These are phyloP conservation scores for Termitomyces sp. DNA, from an alignment of 768 basidiomycete genomes.

Conservation along the genomic window DNA sequence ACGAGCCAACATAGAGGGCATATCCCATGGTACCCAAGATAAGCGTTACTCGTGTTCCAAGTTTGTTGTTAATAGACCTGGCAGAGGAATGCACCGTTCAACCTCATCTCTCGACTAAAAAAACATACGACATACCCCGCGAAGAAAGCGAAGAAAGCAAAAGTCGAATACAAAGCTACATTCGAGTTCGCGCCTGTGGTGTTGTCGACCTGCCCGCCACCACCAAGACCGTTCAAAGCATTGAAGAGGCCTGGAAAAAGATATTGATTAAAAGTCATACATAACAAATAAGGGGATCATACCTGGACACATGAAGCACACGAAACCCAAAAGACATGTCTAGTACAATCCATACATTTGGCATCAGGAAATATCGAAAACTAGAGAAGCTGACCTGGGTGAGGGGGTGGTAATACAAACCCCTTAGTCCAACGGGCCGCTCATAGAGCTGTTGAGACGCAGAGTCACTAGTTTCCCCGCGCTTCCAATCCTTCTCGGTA, in stretches of 20 bases:
- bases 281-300: slow-evolving; percentile 18
- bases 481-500: slow-evolving; percentile 14
- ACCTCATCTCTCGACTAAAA: neutral
- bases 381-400: slow-evolving; percentile 13
- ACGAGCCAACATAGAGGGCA: slow-evolving; percentile 67
- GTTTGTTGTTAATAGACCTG: slow-evolving; percentile 74
- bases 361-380: neutral
- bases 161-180: slow-evolving; percentile 57
- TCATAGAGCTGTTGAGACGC: slow-evolving; percentile 15
- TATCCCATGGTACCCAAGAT: slow-evolving; percentile 73
- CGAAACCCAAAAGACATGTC: slow-evolving; percentile 59
- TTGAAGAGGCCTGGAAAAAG: slow-evolving; percentile 63
- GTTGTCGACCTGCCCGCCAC: slow-evolving; percentile 66
- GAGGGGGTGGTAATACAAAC: slow-evolving; percentile 18
- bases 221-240: slow-evolving; percentile 74
- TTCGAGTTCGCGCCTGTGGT: slow-evolving; percentile 66
- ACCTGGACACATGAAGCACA: slow-evolving; percentile 61
- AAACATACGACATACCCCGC: slow-evolving; percentile 16
- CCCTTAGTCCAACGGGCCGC: slow-evolving; percentile 16
- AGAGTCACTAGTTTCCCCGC: slow-evolving; percentile 9
- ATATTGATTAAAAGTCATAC: neutral
- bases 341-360: slow-evolving; percentile 5
- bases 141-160: slow-evolving; percentile 37
- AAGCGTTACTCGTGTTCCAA: slow-evolving; percentile 71
- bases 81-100: neutral